Evolutionary conservation across 1,284 basidiomycete genomes (phyloP).

Genomic region (Earliella scabrosa): DNA sequence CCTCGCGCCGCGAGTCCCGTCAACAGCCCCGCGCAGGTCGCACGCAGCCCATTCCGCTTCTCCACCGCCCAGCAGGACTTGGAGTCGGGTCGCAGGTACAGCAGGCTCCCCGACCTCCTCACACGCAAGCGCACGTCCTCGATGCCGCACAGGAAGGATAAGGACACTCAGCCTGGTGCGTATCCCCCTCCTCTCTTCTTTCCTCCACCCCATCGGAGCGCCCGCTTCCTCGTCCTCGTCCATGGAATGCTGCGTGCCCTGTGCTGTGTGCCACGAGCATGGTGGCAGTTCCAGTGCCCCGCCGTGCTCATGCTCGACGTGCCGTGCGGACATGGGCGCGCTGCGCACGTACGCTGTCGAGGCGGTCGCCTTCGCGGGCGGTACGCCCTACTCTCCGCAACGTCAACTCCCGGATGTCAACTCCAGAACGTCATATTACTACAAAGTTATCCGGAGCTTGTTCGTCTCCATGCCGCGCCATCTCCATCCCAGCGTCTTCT

Average conservation of each 20-base stretch:
- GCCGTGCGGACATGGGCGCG: neutral
- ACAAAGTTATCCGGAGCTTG: neutral
- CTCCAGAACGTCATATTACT: slow-evolving; percentile 8
- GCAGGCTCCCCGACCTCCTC: slow-evolving; percentile 21
- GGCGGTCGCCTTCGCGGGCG: slow-evolving; percentile 9
- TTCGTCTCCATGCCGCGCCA: slow-evolving; percentile 12
- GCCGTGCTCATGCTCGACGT: neutral
- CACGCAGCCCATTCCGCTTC: slow-evolving; percentile 15
- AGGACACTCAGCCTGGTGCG: slow-evolving; percentile 15
- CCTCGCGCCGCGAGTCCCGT: slow-evolving; percentile 17
- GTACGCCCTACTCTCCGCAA: slow-evolving; percentile 8
- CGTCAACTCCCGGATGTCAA: slow-evolving; percentile 12
- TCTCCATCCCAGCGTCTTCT: slow-evolving; percentile 9
- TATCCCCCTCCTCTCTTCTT: neutral
- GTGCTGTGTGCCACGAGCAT: neutral
- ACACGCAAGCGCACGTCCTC: slow-evolving; percentile 24
- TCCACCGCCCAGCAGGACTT: slow-evolving; percentile 20
- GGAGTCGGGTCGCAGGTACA: slow-evolving; percentile 17
- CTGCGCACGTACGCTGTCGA: neutral
- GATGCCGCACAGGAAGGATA: slow-evolving; percentile 19
- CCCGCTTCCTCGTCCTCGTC: neutral
- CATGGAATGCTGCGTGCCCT: neutral
- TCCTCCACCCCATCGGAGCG: slow-evolving; percentile 12
- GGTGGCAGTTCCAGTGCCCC: neutral
- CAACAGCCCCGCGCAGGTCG: slow-evolving; percentile 13